Base-by-base conservation (phyloP, 805 yeast species). In the Monosporozyma yasuniensis region DNA sequence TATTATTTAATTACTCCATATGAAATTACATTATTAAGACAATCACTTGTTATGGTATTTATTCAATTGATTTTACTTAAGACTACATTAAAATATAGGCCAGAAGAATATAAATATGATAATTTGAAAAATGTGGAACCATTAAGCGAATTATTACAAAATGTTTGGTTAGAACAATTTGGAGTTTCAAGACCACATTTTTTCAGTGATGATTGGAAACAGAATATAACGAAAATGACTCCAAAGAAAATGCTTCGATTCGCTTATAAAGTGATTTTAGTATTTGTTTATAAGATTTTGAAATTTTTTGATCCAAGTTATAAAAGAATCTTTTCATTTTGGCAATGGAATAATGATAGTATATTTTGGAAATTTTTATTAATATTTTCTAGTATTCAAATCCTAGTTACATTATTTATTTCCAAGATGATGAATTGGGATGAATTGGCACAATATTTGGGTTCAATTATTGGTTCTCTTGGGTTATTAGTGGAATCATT, bases 1-100 rank as follows among this genome's bases (percentile, higher is more conserved):
- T 89, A 87, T 69, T 90, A 84, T 70, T 65, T 84, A 53, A 81
- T 87, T 46, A 77, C 82, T 44, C 96, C 96, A 0, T 89, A 83
- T 62, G 96, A 89, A 63, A 65, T 77, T n/a, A 78, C 95, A 2
- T 67, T 89, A 41, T 70, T 89, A 42, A 69, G 91, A 53, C 97
- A 90, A 62, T 80, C 93, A 35, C 59, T 84, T 41, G 78, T 87
- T n/a, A 89, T 88, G 96, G 73, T 89, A n/a, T 73, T 78, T 53
- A 84, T 87, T 48, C 97, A 89, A 59, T 57, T 78, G 38, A 65
- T 85, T 1, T 66, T 90, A 47, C 68, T 89, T 37, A 76, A 76
- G 51, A 78, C 80, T 9, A 82, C 88, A 1, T 71, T 90, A 42
- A 71, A 66, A 21, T 83, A 76, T 60, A 71, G 90, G 53, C 77